Conservation (phyloP, 2,329 filamentous ascomycete genomes). For the Biscogniauxia mediterranea region DNA sequence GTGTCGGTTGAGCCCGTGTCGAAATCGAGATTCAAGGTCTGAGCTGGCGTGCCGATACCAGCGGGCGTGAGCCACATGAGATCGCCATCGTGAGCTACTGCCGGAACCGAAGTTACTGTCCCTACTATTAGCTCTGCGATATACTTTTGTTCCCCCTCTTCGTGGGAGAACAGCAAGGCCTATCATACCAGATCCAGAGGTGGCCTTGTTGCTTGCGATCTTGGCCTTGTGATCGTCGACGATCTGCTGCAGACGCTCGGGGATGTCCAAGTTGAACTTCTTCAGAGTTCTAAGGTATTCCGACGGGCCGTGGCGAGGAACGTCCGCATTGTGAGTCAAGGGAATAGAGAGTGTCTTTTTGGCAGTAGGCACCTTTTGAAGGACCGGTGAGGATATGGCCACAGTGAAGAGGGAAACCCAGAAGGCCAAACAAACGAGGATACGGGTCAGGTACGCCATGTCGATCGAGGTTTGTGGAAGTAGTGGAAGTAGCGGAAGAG, state of each 20-base stretch:
- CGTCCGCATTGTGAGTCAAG: conserved; percentile 23
- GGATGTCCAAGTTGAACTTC: conserved; percentile 34
- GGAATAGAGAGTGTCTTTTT: conserved; percentile 26
- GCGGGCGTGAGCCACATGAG: conserved; percentile 44
- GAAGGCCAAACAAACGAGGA: conserved; percentile 20
- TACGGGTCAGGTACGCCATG: conserved; percentile 19
- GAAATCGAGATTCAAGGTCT: conserved; percentile 47
- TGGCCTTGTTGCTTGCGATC: conserved; percentile 14
- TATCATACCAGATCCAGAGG: conserved; percentile 14
- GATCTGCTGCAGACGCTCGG: conserved; percentile 26
- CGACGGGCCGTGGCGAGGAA: conserved; percentile 28
- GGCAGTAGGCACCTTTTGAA: conserved; percentile 4
- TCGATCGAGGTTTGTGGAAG: conserved; percentile 1
- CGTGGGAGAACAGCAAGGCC: neutral
- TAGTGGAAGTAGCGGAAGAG: neutral
- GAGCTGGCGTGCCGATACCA: conserved; percentile 47
- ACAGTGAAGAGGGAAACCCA: conserved; percentile 19
- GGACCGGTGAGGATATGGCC: conserved; percentile 13
- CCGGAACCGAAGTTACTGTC: conserved; percentile 34
- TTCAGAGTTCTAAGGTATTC: conserved; percentile 31
- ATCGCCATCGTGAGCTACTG: conserved; percentile 40
- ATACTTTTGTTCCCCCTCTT: neutral
- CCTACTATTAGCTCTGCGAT: conserved; percentile 13
- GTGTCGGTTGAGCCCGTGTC: conserved; percentile 56
- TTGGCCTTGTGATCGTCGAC: conserved; percentile 26